Base-by-base conservation (phyloP, 2,329 filamentous ascomycete species). In the Proliferodiscus dingleyae region DNA sequence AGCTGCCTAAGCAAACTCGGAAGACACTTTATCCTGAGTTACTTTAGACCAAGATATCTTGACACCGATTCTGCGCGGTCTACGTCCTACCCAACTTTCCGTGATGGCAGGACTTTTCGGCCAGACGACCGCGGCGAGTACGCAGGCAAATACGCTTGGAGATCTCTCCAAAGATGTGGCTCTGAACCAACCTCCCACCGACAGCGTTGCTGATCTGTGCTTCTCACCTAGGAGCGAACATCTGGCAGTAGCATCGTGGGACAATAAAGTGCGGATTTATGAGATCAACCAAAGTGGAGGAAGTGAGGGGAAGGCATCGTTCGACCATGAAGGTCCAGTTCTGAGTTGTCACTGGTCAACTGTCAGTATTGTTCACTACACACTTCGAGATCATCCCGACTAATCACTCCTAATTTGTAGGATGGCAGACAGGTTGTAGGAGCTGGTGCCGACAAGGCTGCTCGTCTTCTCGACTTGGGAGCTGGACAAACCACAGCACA, bases 211-310 rank as follows among this genome's bases (percentile, higher is more conserved):
- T 28, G 88, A 89, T 63, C 76, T 98, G 49, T 73, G 81, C 39
- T 98, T 96, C 71, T 90, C 85, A 11, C 81, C 85, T 1, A 74
- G 74, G 43, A 77, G 71, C 55, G 89, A 97, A 60, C 86, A 94
- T 64, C 75, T 98, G 15, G 89, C 91, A 19, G 87, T 96, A 28
- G 74, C 89, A 38, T 95, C 89, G 59, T 98, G 93, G 93, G 93
- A 98, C 70, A 95, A 94, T 73, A 95, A 95, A 67, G 89, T 97
- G 53, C 85, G 90, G 62, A 91, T 98, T 64, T 98, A 97, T 71
- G 89, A 97, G 67, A 89, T 97, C 64, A 81, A 84, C 54, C 70
- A 69, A 46, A 81, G 81, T 55, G 89, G 89, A 34, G 79, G 86
- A 63, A 91, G 86, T 61, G 81, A 89, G 64, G 89, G 89, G 40